Conservation (phyloP, 2,329 filamentous ascomycete genomes). For the Xylariomycetidae sp. region DNA sequence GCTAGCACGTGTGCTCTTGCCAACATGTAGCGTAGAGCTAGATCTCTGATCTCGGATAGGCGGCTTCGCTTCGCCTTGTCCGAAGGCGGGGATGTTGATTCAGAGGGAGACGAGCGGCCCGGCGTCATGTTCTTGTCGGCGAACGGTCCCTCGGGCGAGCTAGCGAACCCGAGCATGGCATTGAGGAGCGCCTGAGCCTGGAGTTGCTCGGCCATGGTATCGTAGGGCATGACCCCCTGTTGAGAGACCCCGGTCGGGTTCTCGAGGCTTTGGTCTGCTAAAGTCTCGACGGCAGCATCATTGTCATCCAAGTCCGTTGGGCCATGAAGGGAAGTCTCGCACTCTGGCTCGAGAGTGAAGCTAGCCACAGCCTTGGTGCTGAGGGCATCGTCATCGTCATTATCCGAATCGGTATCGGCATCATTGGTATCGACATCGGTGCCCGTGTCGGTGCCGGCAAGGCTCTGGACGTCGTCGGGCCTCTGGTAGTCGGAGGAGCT, state of each 20-base stretch:
- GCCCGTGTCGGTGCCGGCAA: conserved; percentile 32
- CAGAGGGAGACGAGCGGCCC: no score
- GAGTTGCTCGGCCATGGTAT: conserved; percentile 5
- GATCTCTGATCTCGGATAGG: not conserved
- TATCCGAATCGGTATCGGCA: conserved; percentile 36
- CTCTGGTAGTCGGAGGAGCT: conserved; percentile 43
- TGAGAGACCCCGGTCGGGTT: conserved; percentile 26
- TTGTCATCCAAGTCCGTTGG: no score
- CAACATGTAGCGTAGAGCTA: not conserved
- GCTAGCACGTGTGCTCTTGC: conserved; percentile 6
- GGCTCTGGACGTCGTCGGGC: conserved; percentile 46
- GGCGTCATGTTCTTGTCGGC: no score
- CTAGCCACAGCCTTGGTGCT: conserved; percentile 11
- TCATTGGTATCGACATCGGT: conserved; percentile 44
- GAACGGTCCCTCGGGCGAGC: not conserved
- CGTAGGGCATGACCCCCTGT: conserved; percentile 14
- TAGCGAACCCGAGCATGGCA: conserved; percentile 1
- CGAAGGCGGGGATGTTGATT: no score
- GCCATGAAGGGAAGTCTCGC: conserved; percentile 6
- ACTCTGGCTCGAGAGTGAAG: conserved; percentile 13
- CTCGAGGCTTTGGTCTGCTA: conserved; percentile 26
- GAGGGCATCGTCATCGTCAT: conserved; percentile 25
- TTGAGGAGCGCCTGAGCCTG: conserved; percentile 4
- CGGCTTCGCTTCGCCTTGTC: conserved; percentile 2
- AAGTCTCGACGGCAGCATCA: conserved; percentile 19